phyloP scores from a whole-genome alignment of 106 monocot genomes.

The Dioscorea alata region DNA sequence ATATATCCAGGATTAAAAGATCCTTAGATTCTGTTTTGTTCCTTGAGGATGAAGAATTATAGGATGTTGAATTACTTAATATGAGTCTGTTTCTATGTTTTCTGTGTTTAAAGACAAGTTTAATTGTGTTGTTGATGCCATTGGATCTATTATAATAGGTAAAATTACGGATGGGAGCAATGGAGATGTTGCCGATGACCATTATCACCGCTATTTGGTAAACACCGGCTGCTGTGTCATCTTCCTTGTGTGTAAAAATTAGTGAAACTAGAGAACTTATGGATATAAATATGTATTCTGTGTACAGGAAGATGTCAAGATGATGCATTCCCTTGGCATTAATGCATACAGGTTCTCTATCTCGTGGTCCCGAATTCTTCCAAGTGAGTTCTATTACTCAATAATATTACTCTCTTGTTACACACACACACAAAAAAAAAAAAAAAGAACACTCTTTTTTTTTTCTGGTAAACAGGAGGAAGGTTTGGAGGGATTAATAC shows the following conservation, averaged over 20 bases:
- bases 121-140: too few species aligned
- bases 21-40: too few species aligned
- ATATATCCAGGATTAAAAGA: too few species aligned
- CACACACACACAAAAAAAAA: too few species aligned
- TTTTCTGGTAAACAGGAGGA: constrained; percentile 25
- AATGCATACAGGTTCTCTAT: constrained; percentile 24
- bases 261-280: background rate
- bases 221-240: background rate
- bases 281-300: background rate
- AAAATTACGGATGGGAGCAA: constrained; percentile 17
- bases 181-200: constrained; percentile 20
- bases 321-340: constrained; percentile 20
- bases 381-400: constrained; percentile 6
- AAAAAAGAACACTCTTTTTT: background rate
- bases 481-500: constrained; percentile 43
- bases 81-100: too few species aligned
- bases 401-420: background rate
- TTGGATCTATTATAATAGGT: background rate
- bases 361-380: constrained; percentile 22
- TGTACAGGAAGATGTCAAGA: constrained; percentile 15
- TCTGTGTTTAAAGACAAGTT: too few species aligned
- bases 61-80: too few species aligned
- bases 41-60: too few species aligned
- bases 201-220: constrained; percentile 19
- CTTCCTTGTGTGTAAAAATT: background rate